A percentile compares a stretch with the other conserved stretches of the same genome.
Evolutionary conservation across 202 grass and related monocot species (phyloP).

Genomic region (Zizania palustris): DNA sequence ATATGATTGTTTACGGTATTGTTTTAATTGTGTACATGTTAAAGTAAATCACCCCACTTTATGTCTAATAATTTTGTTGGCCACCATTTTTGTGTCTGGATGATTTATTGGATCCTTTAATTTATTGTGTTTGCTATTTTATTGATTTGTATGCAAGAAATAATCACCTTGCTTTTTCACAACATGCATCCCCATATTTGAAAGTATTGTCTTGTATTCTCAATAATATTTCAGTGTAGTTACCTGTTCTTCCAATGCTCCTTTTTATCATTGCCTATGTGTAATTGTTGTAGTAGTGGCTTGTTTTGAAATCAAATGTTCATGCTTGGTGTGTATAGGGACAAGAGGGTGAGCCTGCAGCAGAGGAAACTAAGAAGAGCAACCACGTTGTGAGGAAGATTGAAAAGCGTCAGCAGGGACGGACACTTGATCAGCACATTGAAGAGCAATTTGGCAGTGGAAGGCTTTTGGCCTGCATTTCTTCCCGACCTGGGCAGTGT

Average conservation of each 20-base stretch:
- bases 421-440: constrained; percentile 54
- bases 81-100: too few species aligned
- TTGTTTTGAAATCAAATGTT: neutral
- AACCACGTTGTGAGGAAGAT: constrained; percentile 63
- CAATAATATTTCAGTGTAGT: neutral
- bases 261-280: neutral
- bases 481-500: constrained; percentile 75
- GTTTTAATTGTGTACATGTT: neutral
- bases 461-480: constrained; percentile 67
- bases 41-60: too few species aligned
- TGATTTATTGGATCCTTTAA: neutral
- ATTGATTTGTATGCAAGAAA: neutral
- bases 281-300: neutral
- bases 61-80: neutral
- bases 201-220: neutral
- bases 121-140: neutral
- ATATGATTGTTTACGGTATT: neutral
- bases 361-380: constrained; percentile 62
- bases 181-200: neutral
- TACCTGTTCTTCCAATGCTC: neutral
- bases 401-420: constrained; percentile 61
- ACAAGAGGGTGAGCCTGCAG: constrained; percentile 45
- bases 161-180: too few species aligned
- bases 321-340: constrained; percentile 7
- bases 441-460: constrained; percentile 71